Base-by-base conservation (phyloP, 176 grass and related monocot genomes). In the Raddia distichophylla region DNA sequence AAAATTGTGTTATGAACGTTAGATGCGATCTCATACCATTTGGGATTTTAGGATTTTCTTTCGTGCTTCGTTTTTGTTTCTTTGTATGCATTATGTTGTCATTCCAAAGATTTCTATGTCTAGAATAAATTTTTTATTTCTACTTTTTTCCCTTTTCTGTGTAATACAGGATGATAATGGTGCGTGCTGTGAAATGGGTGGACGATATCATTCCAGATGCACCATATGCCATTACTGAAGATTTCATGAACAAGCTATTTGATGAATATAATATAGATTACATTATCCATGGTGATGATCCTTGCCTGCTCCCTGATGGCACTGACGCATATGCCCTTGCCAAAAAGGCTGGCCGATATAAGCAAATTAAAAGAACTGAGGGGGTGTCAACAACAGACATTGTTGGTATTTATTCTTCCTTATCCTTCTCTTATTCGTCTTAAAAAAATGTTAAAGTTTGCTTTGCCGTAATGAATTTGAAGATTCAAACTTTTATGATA, bases 221-320 rank as follows among this genome's bases (percentile, higher is more conserved):
- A 19, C 92, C 95, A 71, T 94, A 93, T 84, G 90, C 95, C 84
- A 98, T 98, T 69, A 98, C 90, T 17, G 90, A 94, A 89, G 88
- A 98, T 33, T 94, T 94, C 81, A 94, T 94, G 90, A 84, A 98
- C 65, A 94, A 94, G 73, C 70, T 98, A 53, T 98, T 98, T 67
- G 87, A 74, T 64, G 90, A 94, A n/a, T 98, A 98, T 75, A 89
- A 89, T 77, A 94, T 94, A 63, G 95, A 98, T 80, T 98, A 98
- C 69, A 98, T 97, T 69, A 97, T 98, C 82, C 95, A 98, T 88
- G 95, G 95, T 22, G 92, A 94, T 18, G 95, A 98, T 87, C 92
- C 95, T 86, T 98, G 92, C 64, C 82, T 98, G 53, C 90, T 98
- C 14, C 92, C 92, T 8, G 95, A 98, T 76, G 92, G 95, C 72